Evolutionary conservation across 1,284 basidiomycete species (phyloP), one percentile per base, ranked within the genome.

Genomic region (Irpex sp.): DNA sequence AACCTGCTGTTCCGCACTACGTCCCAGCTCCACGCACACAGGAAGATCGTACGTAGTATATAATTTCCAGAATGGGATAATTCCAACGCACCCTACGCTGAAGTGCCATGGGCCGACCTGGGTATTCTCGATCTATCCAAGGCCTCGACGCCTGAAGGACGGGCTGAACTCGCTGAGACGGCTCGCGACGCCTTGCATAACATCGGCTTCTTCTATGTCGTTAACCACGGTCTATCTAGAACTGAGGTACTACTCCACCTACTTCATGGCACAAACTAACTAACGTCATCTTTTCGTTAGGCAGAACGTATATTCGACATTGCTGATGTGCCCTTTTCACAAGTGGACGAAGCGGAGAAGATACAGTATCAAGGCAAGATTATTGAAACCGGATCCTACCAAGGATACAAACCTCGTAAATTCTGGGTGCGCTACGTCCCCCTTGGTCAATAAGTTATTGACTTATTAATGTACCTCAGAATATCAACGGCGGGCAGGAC

Each of bases 41-140:
- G 54, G 75, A 72, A 60, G 60, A 76, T 2, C 67, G 81, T 81
- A 65, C 49, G 26, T 26, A 26, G 26, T 26, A 26, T 26, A 26
- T 26, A 26, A 26, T 26, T 26, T 26, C 26, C 3, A 26, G 26
- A 26, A 26, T 26, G 26, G 26, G 26, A 26, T 26, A 26, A 26
- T 26, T 4, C 26, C 26, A 26, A 26, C 26, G 3, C 26, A 26
- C 26, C 26, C 26, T 26, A 26, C 36, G 4, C 21, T 44, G 38
- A 4, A 89, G 87, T 89, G 74, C 83, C 88, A 47, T 90, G 85
- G 76, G 90, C 87, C 0, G 82, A 90, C 58, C 79, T 92, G 19
- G 80, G 85, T 17, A 79, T 84, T 59, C 82, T 92, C 63, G 89
- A 92, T 69, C 74, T 92, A n/a, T 78, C 85, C 31, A 81, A 81